phyloP scores from a whole-genome alignment of 106 monocot species.

The Dendrobium nobile region DNA sequence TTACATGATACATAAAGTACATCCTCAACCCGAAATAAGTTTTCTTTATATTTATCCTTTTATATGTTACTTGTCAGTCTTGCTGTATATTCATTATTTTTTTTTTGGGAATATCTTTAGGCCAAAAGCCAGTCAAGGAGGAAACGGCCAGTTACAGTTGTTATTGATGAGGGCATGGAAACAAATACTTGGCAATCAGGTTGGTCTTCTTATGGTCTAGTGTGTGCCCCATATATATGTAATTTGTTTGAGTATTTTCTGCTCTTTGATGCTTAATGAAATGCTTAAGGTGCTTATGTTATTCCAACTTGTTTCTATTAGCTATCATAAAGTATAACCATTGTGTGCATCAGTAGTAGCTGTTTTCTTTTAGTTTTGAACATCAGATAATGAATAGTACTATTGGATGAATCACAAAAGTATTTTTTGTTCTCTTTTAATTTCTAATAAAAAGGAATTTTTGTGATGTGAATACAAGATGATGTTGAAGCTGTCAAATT shows the following conservation, averaged over 20 bases:
- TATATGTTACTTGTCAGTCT: background rate
- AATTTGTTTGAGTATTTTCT: background rate
- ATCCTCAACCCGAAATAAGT: background rate
- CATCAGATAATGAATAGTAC: background rate
- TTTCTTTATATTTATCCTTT: background rate
- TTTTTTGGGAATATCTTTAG: background rate
- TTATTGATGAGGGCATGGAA: background rate
- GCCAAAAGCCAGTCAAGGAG: background rate
- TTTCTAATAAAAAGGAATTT: background rate
- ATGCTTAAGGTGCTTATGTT: background rate
- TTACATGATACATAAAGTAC: background rate
- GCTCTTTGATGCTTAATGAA: background rate
- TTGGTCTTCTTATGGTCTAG: background rate
- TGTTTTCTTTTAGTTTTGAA: background rate
- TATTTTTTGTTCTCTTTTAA: background rate
- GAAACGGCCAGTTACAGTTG: background rate
- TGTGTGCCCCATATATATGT: background rate
- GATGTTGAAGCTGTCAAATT: background rate
- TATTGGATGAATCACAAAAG: background rate
- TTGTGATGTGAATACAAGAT: background rate
- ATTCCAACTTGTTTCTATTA: background rate
- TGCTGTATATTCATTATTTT: background rate
- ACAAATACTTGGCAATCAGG: background rate
- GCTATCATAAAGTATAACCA: background rate
- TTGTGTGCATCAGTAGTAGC: background rate